Evolutionary conservation across 345 rosid species (phyloP), one percentile per base, ranked within the genome.

Genomic region (Lepidium didymum): DNA sequence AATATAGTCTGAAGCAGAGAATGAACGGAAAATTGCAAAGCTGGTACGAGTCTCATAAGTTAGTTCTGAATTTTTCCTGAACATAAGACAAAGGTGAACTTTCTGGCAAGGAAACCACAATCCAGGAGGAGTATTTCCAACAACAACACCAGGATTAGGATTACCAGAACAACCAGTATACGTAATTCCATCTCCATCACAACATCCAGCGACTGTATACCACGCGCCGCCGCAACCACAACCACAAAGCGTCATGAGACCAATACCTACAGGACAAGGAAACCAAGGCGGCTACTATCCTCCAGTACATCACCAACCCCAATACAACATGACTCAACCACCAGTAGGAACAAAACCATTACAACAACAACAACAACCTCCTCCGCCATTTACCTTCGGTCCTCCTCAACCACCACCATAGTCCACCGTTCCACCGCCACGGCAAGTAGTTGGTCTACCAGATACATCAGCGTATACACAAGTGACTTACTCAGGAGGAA

Each of bases 1-100:
- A 59, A 91, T 81, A 70, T 83, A 91, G 58, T 91, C 96, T 61
- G 93, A 50, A 70, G 88, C 97, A 56, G 82, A 70, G 81, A 91
- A 91, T 45, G 96, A 85, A 69, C 81, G 82, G 76, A 88, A 91
- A 37, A 91, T 68, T 14, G 85, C 90, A 75, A 85, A 50, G 76
- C 64, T 91, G 56, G 85, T 83, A 18, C 93, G 96, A 16, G 84
- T 70, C 67, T 91, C 97, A 68, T 79, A 85, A 12, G 79, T 78
- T 77, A 88, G 68, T 65, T 76, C 81, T 47, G 25, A 66, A 54
- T 81, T 80, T 80, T 86, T 88, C 79, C 97, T 91, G 77, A 56
- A 76, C 47, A 23, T 62, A 64, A 12, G 67, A 62, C 46, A 67
- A 50, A 38, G 18, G 60, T 29, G 55, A 57, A 84, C 84, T 5